Percentiles rank a stretch among this genome's conserved stretches.
phyloP scores from a whole-genome alignment of 345 rosid genomes.

The Eucalyptus paniculata region DNA sequence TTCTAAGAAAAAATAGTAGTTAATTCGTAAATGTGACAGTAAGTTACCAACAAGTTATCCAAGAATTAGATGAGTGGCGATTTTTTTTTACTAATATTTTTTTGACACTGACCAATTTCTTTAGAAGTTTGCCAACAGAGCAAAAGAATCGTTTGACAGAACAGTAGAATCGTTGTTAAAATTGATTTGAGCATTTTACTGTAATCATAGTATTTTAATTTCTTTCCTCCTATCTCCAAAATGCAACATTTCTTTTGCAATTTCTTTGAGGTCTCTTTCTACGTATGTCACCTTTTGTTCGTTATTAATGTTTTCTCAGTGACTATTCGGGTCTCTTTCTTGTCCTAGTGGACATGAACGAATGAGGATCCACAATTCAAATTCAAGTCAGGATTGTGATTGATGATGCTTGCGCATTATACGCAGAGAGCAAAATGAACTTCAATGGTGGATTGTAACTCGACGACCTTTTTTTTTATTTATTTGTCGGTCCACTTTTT shows the following conservation, averaged over 20 bases:
- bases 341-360: neutral
- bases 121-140: neutral
- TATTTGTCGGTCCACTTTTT: neutral
- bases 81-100: neutral
- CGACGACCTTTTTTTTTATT: neutral
- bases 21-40: rapidly evolving
- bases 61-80: rapidly evolving
- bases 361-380: neutral
- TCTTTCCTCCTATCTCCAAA: neutral
- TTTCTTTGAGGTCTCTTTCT: neutral
- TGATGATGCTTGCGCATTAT: neutral
- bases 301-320: neutral
- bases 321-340: neutral
- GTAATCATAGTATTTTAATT: neutral
- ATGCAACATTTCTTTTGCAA: neutral
- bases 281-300: neutral
- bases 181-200: neutral
- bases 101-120: neutral
- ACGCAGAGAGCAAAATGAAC: neutral
- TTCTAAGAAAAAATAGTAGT: neutral
- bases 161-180: neutral
- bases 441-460: neutral
- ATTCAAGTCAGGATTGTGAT: neutral
- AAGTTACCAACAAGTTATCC: neutral
- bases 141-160: neutral